Percentiles rank a stretch among this genome's conserved stretches.
These are phyloP conservation scores for Termitomyces bulborhizus DNA, from an alignment of 768 basidiomycete species.

Conservation along the genomic window DNA sequence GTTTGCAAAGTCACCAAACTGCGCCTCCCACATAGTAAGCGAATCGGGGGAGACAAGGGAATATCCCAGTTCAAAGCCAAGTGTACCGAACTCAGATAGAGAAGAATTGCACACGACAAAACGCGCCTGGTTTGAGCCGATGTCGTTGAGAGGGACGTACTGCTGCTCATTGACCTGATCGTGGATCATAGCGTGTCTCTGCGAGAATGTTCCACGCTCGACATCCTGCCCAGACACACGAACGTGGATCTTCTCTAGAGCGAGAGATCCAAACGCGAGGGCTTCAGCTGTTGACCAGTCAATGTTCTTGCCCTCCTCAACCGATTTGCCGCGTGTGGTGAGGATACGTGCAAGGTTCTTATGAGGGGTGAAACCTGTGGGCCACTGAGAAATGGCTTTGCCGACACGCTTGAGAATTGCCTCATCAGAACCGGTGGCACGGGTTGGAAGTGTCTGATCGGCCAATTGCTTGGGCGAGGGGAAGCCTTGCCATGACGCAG, in stretches of 20 bases:
- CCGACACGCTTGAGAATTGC: slow-evolving; percentile 80
- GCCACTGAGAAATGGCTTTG: slow-evolving; percentile 80
- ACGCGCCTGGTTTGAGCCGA: slow-evolving; percentile 81
- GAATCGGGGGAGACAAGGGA: slow-evolving; percentile 93
- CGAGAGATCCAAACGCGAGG: slow-evolving; percentile 90
- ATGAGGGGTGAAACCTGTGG: slow-evolving; percentile 81
- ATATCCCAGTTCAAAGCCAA: slow-evolving; percentile 98
- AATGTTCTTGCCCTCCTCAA: slow-evolving; percentile 87
- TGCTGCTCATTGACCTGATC: slow-evolving; percentile 91
- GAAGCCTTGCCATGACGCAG: slow-evolving; percentile 97
- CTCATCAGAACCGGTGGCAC: slow-evolving; percentile 74
- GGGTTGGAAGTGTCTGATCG: slow-evolving; percentile 87
- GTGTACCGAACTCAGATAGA: slow-evolving; percentile 88
- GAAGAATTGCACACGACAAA: slow-evolving; percentile 98
- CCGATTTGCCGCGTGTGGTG: slow-evolving; percentile 76
- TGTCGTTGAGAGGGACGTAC: slow-evolving; percentile 84
- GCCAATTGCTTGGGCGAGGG: slow-evolving; percentile 95
- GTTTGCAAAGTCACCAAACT: slow-evolving; percentile 98
- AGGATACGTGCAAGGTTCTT: slow-evolving; percentile 94
- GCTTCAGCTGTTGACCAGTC: slow-evolving; percentile 99
- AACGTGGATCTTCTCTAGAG: slow-evolving; percentile 89
- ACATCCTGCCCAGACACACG: slow-evolving; percentile 97
- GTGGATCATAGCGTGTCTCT: slow-evolving; percentile 94
- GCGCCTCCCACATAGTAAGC: slow-evolving; percentile 97
- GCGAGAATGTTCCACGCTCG: slow-evolving; percentile 98